Evolutionary conservation across 2,329 filamentous ascomycete species (phyloP), one percentile per base, ranked within the genome.

Genomic region (Nectriaceae sp.): DNA sequence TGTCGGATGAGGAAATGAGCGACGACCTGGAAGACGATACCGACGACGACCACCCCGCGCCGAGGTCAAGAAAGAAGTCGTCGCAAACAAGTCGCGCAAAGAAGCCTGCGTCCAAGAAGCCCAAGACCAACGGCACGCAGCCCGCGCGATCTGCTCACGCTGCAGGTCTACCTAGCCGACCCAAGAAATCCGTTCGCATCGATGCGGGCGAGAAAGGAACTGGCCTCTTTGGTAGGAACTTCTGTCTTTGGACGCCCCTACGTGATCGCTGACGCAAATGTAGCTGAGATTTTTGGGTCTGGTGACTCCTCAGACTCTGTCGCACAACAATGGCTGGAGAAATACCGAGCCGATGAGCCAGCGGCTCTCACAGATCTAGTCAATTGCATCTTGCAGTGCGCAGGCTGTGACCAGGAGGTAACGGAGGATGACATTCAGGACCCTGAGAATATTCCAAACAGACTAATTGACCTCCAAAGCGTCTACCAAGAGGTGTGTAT

Each of bases 341-440:
- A 75, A 50, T 87, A 85, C 61, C 74, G 75, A 53, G 69, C 70
- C 5, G 75, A 85, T 59, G 74, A 77, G 51, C 72, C 76, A 15
- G 71, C 68, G 21, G 82, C 83, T 11, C 71, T 87, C 54, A 76
- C 78, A 15, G 83, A 87, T 41, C 70, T 88, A 46, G 78, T 88
- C 59, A 88, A 87, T 68, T 85, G 84, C 56, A 78, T 87, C 29
- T 70, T 88, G 31, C 79, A 82, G 61, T 81, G 89, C 53, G 84
- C 92, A 16, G 94, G 94, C 22, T 96, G 92, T 66, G 83, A 90
- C 46, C 77, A 89, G 45, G 81, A 88, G 57, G 83, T 99, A 46
- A 88, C 86, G 10, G 80, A 83, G 33, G 85, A 94, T 65, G 91
- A 97, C 66, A 89, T 97, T 55, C 84, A 87, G 56, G 93, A 99